Evolutionary conservation across 2,329 filamentous ascomycete species (phyloP).

Genomic region (Aspergillus tubingensis): DNA sequence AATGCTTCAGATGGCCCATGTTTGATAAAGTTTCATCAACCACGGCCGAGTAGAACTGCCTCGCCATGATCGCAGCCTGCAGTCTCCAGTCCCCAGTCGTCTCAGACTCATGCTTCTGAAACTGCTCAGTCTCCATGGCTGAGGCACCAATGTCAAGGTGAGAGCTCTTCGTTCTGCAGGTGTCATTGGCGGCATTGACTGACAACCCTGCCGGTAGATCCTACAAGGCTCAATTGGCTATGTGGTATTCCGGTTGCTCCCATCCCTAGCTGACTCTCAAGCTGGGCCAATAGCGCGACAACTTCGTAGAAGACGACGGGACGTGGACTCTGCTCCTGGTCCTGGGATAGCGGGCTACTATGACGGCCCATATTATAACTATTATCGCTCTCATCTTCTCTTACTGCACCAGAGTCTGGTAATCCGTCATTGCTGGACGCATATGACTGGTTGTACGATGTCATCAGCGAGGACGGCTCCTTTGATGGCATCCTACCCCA

Average conservation of each 20-base stretch:
- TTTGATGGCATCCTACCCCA: constrained; percentile 35
- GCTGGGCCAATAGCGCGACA: constrained; percentile 29
- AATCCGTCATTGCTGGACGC: constrained; percentile 27
- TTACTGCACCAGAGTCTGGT: constrained; percentile 26
- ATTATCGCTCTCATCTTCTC: constrained; percentile 32
- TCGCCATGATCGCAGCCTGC: background rate
- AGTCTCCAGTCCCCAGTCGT: background rate
- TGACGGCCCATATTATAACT: constrained; percentile 37
- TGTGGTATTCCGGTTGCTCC: constrained; percentile 6
- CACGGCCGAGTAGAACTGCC: background rate
- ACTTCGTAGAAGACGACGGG: constrained; percentile 34
- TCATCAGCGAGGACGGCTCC: constrained; percentile 30
- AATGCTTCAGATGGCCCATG: background rate
- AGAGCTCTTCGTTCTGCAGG: background rate
- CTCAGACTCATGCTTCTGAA: constrained; percentile 28
- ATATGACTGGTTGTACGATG: constrained; percentile 30
- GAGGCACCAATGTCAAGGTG: constrained; percentile 35
- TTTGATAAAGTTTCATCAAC: background rate
- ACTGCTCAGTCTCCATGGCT: constrained; percentile 38
- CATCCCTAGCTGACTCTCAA: constrained; percentile 12
- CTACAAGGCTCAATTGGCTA: constrained; percentile 32
- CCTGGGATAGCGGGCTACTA: constrained; percentile 33
- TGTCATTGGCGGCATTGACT: background rate
- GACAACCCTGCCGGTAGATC: constrained; percentile 23
- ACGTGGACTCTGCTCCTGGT: constrained; percentile 29